A percentile compares a stretch with the other conserved stretches of the same genome.
Evolutionary conservation across 306 rosid genomes (phyloP).

Genomic region (Dicorynia guianensis): DNA sequence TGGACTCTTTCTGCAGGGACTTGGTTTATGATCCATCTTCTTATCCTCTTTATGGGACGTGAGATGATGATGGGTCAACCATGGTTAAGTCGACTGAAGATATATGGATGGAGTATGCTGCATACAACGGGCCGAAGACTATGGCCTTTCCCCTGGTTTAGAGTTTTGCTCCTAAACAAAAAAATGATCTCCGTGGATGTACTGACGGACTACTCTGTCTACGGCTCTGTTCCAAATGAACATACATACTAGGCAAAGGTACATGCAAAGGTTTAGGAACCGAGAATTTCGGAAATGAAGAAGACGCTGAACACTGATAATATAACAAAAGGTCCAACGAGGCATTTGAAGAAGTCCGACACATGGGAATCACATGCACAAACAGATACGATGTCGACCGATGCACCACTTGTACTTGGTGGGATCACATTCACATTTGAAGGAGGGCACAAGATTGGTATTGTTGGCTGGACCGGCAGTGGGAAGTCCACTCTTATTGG

Average conservation of each 20-base stretch:
- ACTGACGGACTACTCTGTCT: not conserved
- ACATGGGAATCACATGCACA: slow-evolving; percentile 81
- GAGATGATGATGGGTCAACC: no score
- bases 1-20: no score
- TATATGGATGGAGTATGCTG: not conserved
- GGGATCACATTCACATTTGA: no score
- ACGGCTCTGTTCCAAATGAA: slow-evolving; percentile 22
- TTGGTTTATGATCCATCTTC: no score
- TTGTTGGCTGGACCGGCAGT: no score
- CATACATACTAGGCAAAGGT: slow-evolving; percentile 30
- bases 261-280: slow-evolving; percentile 13
- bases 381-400: no score
- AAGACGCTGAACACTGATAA: not conserved
- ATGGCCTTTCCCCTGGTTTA: not conserved
- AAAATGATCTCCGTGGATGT: not conserved
- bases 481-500: no score
- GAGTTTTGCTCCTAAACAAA: not conserved
- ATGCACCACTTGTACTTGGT: no score
- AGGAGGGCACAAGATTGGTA: no score
- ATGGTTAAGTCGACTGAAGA: slow-evolving; percentile 3
- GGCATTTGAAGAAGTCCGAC: slow-evolving; percentile 86
- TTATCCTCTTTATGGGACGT: no score
- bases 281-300: slow-evolving; percentile 1
- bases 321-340: slow-evolving; percentile 18
- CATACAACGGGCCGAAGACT: slow-evolving; percentile 9